Conservation (phyloP, 139 green algal species). For the Yamagishiella unicocca region DNA sequence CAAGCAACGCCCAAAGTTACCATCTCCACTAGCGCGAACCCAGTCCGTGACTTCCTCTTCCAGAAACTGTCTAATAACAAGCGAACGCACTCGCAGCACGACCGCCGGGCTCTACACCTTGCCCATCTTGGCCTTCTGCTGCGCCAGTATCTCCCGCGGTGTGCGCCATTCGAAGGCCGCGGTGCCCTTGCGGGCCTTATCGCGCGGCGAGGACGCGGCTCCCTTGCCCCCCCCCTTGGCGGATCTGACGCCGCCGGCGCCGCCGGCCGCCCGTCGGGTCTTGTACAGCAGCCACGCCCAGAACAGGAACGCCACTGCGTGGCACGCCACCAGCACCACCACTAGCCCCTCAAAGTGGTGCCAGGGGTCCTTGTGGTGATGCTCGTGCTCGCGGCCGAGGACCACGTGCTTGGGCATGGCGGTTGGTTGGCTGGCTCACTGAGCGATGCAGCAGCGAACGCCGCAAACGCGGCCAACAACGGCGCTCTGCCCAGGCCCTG, state of each 20-base stretch:
- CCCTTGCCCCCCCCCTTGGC: not conserved
- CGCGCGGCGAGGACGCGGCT: too few relatives aligned
- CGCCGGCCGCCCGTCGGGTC: not conserved
- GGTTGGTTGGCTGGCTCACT: not conserved
- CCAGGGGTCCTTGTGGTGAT: slow-evolving; percentile 41
- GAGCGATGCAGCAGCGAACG: too few relatives aligned
- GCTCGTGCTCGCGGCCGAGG: slow-evolving; percentile 46
- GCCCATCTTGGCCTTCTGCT: slow-evolving; percentile 39
- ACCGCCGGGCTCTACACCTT: slow-evolving; percentile 56
- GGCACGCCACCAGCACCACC: slow-evolving; percentile 36
- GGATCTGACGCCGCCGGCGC: not conserved
- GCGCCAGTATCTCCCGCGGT: slow-evolving; percentile 38
- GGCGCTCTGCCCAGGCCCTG: too few relatives aligned
- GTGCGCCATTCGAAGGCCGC: slow-evolving; percentile 42
- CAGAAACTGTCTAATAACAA: too few relatives aligned
- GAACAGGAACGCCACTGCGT: slow-evolving; percentile 43
- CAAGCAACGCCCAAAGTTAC: too few relatives aligned
- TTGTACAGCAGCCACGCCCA: slow-evolving; percentile 48
- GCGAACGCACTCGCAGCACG: too few relatives aligned
- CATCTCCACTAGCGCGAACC: too few relatives aligned
- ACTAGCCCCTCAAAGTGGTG: slow-evolving; percentile 29
- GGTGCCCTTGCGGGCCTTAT: not conserved
- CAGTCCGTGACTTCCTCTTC: too few relatives aligned
- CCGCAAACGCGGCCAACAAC: too few relatives aligned
- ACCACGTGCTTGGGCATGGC: slow-evolving; percentile 41